Conservation (phyloP, 2,329 filamentous ascomycete genomes). For the Metarhizium anisopliae region DNA sequence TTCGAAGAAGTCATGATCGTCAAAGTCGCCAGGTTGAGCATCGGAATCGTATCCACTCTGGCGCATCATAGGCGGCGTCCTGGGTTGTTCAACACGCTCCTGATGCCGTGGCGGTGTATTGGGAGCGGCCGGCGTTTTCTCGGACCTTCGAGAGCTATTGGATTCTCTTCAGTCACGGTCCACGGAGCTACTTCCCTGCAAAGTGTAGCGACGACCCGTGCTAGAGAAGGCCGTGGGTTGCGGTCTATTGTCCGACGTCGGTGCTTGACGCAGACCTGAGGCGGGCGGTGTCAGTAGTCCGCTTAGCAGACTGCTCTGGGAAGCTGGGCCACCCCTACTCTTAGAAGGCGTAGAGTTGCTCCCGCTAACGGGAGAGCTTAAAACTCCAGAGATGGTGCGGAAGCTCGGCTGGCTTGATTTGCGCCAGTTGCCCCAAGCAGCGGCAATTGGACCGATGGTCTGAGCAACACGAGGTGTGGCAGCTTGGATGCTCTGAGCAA, state of each 20-base stretch:
- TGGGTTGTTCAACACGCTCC: slow-evolving; percentile 30
- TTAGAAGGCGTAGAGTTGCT: slow-evolving; percentile 52
- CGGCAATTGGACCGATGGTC: slow-evolving; percentile 66
- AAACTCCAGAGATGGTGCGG: slow-evolving; percentile 36
- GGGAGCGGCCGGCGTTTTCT: slow-evolving; percentile 27
- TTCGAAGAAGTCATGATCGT: slow-evolving; percentile 51
- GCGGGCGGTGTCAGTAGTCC: slow-evolving; percentile 87
- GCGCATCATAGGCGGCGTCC: slow-evolving; percentile 55
- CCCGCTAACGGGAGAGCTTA: slow-evolving; percentile 32
- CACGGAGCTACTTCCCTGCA: slow-evolving; percentile 25
- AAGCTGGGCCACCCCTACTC: slow-evolving; percentile 40
- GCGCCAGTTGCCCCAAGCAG: slow-evolving; percentile 96
- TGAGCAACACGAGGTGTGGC: slow-evolving; percentile 77
- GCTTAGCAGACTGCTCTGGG: slow-evolving; percentile 55
- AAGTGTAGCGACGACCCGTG: slow-evolving; percentile 49
- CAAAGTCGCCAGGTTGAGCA: slow-evolving; percentile 49
- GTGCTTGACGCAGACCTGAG: slow-evolving; percentile 58
- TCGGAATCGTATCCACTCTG: slow-evolving; percentile 51
- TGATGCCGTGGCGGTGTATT: slow-evolving; percentile 35
- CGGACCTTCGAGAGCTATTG: slow-evolving; percentile 26
- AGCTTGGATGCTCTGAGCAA: slow-evolving; percentile 69
- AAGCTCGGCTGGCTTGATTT: slow-evolving; percentile 51
- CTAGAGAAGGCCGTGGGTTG: slow-evolving; percentile 54
- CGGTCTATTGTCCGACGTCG: slow-evolving; percentile 29
- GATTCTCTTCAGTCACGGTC: slow-evolving; percentile 19